phyloP scores from a whole-genome alignment of 148 eudicot genomes.

The Euryodendron excelsum region DNA sequence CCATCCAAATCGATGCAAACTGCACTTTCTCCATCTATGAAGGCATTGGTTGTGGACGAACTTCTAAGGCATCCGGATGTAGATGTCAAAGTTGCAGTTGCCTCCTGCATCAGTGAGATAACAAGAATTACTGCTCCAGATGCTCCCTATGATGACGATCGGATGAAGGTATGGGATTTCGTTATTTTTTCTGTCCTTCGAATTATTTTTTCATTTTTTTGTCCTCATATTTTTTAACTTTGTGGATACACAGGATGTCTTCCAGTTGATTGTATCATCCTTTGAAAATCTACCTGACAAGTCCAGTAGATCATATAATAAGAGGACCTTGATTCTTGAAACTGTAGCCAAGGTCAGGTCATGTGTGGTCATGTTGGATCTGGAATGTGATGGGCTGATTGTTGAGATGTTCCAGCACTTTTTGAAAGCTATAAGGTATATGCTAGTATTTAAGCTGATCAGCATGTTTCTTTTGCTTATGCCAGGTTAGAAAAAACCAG shows the following conservation, averaged over 20 bases:
- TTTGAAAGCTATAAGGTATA: conserved; percentile 67
- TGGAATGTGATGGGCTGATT: conserved; percentile 80
- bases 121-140: conserved; percentile 99
- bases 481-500: conserved; percentile 17
- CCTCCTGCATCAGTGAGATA: conserved; percentile 94
- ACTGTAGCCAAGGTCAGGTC: conserved; percentile 93
- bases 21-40: conserved; percentile 67
- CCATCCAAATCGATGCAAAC: conserved; percentile 73
- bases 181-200: not conserved
- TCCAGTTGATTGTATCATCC: conserved; percentile 82
- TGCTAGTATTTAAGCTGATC: not conserved
- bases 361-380: conserved; percentile 95
- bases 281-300: conserved; percentile 73
- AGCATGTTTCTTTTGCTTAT: not conserved
- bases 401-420: conserved; percentile 83
- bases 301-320: conserved; percentile 55
- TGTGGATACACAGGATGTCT: conserved; percentile 54
- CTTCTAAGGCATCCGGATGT: conserved; percentile 60
- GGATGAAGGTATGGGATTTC: conserved; percentile 64
- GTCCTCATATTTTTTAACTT: conserved; percentile 1
- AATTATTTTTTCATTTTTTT: not conserved
- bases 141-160: conserved; percentile 88
- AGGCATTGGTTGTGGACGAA: conserved; percentile 55
- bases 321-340: conserved; percentile 70
- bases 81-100: conserved; percentile 85